A percentile compares a stretch with the other conserved stretches of the same genome.
These are phyloP conservation scores for Sclerospora graminicola DNA, from an alignment of 352 stramenopile genomes.

Conservation along the genomic window DNA sequence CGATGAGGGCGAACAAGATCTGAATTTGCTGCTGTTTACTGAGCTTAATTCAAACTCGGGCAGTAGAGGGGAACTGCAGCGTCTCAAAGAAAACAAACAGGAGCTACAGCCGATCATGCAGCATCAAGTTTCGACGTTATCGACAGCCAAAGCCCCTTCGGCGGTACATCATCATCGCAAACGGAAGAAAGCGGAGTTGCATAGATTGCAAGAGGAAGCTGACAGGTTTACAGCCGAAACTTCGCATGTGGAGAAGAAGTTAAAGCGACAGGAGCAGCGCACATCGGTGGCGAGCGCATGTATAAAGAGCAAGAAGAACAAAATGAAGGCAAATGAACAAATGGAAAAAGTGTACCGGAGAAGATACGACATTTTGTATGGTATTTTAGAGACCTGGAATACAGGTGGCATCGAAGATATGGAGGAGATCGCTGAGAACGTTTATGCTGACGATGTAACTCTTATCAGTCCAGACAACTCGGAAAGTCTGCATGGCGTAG, in stretches of 20 bases:
- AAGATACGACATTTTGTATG: slow-evolving; percentile 64
- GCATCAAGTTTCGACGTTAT: not conserved
- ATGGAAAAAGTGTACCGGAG: slow-evolving; percentile 46
- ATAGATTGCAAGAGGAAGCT: slow-evolving; percentile 11
- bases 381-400: slow-evolving; percentile 73
- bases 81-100: slow-evolving; percentile 29
- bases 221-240: slow-evolving; percentile 9
- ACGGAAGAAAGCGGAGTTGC: slow-evolving; percentile 42
- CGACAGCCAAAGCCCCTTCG: not conserved
- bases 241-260: slow-evolving; percentile 25
- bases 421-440: slow-evolving; percentile 66
- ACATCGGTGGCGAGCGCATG: slow-evolving; percentile 8
- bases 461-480: slow-evolving; percentile 56
- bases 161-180: slow-evolving; percentile 32
- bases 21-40: slow-evolving; percentile 12
- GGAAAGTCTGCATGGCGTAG: slow-evolving; percentile 47
- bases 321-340: slow-evolving; percentile 25
- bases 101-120: slow-evolving; percentile 10
- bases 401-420: slow-evolving; percentile 73
- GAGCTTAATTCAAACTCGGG: slow-evolving; percentile 29
- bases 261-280: slow-evolving; percentile 19
- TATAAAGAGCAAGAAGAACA: slow-evolving; percentile 14
- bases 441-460: slow-evolving; percentile 65
- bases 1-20: slow-evolving; percentile 22
- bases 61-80: slow-evolving; percentile 23